Evolutionary conservation across 208 protist genomes (phyloP).

Genomic region (Entamoeba histolytica): DNA sequence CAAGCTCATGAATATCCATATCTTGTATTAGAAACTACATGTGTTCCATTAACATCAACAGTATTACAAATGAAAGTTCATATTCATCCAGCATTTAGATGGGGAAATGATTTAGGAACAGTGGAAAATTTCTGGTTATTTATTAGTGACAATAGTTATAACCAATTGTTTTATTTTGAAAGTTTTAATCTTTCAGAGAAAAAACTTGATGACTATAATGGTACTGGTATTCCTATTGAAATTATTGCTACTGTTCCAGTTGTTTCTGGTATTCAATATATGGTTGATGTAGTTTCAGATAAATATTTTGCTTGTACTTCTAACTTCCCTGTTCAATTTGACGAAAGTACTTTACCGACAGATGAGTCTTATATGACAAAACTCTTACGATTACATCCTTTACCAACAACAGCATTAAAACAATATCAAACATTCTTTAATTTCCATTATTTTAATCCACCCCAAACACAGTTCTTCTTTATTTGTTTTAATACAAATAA

Average conservation of each 20-base stretch:
- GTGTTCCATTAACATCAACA: conserved; percentile 74
- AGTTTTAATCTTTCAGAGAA: conserved; percentile 58
- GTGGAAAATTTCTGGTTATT: conserved; percentile 71
- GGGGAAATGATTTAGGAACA: conserved; percentile 59
- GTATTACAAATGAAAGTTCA: conserved; percentile 75
- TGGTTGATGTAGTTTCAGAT: conserved; percentile 53
- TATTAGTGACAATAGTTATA: conserved; percentile 59
- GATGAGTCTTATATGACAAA: conserved; percentile 51
- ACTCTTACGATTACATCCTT: conserved; percentile 58
- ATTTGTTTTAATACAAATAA: conserved; percentile 83
- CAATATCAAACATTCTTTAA: conserved; percentile 34
- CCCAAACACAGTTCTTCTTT: conserved; percentile 85
- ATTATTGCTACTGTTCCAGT: conserved; percentile 70
- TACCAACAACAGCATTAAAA: conserved; percentile 35
- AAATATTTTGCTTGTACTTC: conserved; percentile 42
- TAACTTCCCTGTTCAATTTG: conserved; percentile 53
- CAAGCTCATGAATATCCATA: conserved; percentile 72
- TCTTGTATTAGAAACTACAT: conserved; percentile 59
- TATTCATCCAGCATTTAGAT: conserved; percentile 73
- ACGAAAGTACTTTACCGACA: conserved; percentile 60
- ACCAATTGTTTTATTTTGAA: conserved; percentile 73
- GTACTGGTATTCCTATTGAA: conserved; percentile 46
- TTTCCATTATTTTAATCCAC: conserved; percentile 88
- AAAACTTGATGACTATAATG: conserved; percentile 38
- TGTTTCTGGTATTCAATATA: conserved; percentile 58